Percentiles rank a stretch among this genome's conserved stretches.
Conservation (phyloP, 192 early-diverging fungal genomes). For the Funneliformis geosporum region DNA sequence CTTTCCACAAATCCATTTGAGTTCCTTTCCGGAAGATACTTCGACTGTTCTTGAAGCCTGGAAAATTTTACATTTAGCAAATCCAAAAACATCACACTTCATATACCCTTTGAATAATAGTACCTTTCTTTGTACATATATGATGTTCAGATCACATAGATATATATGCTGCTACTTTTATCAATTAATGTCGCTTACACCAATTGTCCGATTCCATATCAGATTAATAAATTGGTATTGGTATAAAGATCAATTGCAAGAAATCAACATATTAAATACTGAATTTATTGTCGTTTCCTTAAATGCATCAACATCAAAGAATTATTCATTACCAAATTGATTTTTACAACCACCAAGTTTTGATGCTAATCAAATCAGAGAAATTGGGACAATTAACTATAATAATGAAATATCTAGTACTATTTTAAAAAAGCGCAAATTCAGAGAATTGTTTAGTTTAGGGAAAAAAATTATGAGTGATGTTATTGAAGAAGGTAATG, state of each 20-base stretch:
- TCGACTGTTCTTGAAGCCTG: neutral
- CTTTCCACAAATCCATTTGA: neutral
- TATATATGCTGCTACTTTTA: neutral
- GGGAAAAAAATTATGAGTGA: neutral
- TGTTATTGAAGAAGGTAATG: neutral
- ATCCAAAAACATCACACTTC: neutral
- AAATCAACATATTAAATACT: neutral
- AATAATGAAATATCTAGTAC: neutral
- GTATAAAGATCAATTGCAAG: neutral
- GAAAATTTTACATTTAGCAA: neutral
- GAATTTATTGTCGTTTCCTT: neutral
- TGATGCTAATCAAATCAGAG: neutral
- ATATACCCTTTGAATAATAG: neutral
- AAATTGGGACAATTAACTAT: neutral
- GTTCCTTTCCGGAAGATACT: neutral
- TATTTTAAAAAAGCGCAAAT: conserved; percentile 7
- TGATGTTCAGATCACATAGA: neutral
- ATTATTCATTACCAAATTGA: neutral
- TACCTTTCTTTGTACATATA: neutral
- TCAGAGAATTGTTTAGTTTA: neutral
- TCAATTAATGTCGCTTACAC: neutral
- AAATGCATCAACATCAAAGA: neutral
- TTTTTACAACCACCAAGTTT: neutral
- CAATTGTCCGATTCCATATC: neutral
- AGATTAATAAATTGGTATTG: neutral